phyloP scores from a whole-genome alignment of 2,329 filamentous ascomycete species.

The Rhynchosporium secalis region DNA sequence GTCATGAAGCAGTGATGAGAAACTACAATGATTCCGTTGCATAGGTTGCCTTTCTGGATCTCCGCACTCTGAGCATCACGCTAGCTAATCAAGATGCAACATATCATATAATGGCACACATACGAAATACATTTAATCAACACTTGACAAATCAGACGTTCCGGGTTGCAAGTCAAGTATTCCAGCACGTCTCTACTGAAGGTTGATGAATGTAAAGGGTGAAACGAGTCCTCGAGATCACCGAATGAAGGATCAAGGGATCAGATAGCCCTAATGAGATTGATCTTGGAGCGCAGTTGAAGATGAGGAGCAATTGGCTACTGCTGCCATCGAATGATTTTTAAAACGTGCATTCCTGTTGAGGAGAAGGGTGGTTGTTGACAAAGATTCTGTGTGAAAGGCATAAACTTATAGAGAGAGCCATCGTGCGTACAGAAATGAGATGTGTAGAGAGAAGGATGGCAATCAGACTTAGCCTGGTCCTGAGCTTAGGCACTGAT shows the following conservation, averaged over 20 bases:
- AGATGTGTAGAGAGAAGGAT: neutral
- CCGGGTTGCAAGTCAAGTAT: too few species aligned
- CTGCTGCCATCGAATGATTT: slow-evolving; percentile 55
- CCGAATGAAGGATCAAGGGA: slow-evolving; percentile 44
- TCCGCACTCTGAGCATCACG: too few species aligned
- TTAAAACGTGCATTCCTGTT: slow-evolving; percentile 43
- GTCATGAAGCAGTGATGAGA: too few species aligned
- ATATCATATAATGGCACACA: too few species aligned
- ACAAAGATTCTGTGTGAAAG: neutral
- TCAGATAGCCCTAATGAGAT: slow-evolving; percentile 59
- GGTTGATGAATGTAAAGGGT: slow-evolving; percentile 50
- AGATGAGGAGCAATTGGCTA: slow-evolving; percentile 54
- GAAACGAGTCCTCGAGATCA: slow-evolving; percentile 64
- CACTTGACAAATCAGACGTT: too few species aligned
- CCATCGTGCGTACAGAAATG: neutral
- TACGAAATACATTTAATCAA: too few species aligned
- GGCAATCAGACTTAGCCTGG: too few species aligned
- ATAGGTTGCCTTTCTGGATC: too few species aligned
- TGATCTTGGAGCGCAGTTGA: slow-evolving; percentile 59
- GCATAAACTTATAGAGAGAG: neutral
- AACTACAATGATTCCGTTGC: too few species aligned
- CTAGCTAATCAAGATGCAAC: too few species aligned
- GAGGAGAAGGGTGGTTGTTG: neutral
- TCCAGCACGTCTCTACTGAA: too few species aligned
- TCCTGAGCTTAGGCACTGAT: too few species aligned